Evolutionary conservation across 108 stramenopile species (phyloP), one percentile per base, ranked within the genome.

Genomic region (Nitzschia sp.): DNA sequence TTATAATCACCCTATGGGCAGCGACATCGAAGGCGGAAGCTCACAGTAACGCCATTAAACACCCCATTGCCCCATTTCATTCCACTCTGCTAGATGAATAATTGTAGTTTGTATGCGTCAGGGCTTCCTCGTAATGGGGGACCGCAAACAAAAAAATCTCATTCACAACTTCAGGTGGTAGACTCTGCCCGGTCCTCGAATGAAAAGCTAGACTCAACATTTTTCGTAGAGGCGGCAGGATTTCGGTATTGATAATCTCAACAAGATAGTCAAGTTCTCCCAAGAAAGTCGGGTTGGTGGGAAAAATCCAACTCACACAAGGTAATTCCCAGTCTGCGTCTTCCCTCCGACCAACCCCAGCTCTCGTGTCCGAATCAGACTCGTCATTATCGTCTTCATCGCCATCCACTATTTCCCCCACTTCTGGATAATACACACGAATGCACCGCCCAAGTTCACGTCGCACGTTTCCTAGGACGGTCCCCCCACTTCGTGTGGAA

Each of bases 71-170:
- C n/a, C n/a, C n/a, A n/a, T n/a, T n/a, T n/a, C n/a, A n/a, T n/a
- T n/a, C n/a, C n/a, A n/a, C n/a, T n/a, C n/a, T n/a, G n/a, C n/a
- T n/a, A n/a, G n/a, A n/a, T n/a, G n/a, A n/a, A n/a, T n/a, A n/a
- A n/a, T n/a, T n/a, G 38, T 42, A 42, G 6, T 42, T 6, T 15
- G 51, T 53, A 53, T 53, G 51, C 13, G 24, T 19, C 24, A 19
- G 6, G 18, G 51, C 51, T 53, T 53, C 51, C 18, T 53, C 51
- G 19, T 53, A 53, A n/a, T 53, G 51, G 19, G 51, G 51, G 51
- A 53, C 24, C 13, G 24, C n/a, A 24, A 53, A 53, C n/a, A 19
- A n/a, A 6, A 53, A 53, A 6, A 53, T 53, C 19, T 53, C 51
- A 24, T 53, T 24, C n/a, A 53, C 4, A 24, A 53, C 51, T n/a